These are phyloP conservation scores for Isabelozyma gotoi DNA, from an alignment of 805 yeast genomes.

Conservation along the genomic window DNA sequence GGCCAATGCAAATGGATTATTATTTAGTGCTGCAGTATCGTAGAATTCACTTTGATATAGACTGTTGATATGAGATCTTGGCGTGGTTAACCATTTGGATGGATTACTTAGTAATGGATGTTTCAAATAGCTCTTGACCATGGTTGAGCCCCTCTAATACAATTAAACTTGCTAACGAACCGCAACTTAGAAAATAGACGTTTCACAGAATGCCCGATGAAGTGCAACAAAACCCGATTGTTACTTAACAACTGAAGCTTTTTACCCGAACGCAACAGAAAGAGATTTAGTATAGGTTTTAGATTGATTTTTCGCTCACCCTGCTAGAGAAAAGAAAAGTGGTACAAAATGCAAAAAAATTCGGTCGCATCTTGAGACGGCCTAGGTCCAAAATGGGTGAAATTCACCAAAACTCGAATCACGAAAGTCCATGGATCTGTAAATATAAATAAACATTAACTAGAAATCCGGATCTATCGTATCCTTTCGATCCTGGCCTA, in stretches of 20 bases:
- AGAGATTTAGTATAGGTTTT: neutral
- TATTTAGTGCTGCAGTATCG: conserved; percentile 11
- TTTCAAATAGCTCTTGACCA: conserved; percentile 10
- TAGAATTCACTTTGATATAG: conserved; percentile 17
- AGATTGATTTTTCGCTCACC: neutral
- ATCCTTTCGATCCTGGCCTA: no score
- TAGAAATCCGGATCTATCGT: no score
- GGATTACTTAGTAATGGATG: conserved; percentile 36
- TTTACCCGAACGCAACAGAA: neutral
- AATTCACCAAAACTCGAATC: neutral
- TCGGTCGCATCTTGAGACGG: neutral
- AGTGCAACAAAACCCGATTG: neutral
- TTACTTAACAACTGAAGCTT: neutral
- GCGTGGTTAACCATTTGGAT: conserved; percentile 21
- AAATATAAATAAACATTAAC: neutral
- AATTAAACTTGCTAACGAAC: neutral
- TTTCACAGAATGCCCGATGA: neutral
- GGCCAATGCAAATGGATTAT: conserved; percentile 28
- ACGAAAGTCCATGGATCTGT: neutral
- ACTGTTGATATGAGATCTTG: conserved; percentile 18
- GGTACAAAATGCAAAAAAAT: neutral
- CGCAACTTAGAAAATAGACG: no score
- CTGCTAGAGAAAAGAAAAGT: neutral
- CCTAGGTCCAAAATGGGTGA: neutral
- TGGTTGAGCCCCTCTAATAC: no score